These are phyloP conservation scores for Smithsoniella earleae DNA, from an alignment of 163 green algal species.

Conservation along the genomic window DNA sequence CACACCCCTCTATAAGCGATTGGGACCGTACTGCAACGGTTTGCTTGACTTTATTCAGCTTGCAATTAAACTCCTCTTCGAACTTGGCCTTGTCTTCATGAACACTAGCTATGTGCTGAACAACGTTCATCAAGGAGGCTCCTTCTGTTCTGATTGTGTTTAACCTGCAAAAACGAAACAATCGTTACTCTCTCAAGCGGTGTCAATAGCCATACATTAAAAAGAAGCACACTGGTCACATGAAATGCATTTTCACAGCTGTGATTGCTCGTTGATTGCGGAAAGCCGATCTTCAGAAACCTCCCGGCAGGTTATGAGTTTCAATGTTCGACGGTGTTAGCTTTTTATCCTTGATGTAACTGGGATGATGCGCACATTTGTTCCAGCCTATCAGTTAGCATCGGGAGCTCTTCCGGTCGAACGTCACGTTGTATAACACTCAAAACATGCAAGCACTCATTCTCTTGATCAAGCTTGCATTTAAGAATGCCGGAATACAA, in stretches of 20 bases:
- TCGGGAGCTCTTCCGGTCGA: background rate
- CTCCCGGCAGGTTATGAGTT: background rate
- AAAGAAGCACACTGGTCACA: too few relatives aligned
- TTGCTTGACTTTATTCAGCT: too few relatives aligned
- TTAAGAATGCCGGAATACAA: conserved; percentile 22
- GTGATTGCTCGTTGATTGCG: background rate
- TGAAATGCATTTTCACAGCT: background rate
- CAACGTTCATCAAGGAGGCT: background rate
- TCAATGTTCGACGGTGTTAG: background rate
- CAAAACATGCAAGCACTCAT: conserved; percentile 19
- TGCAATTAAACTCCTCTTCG: too few relatives aligned
- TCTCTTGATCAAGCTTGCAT: conserved; percentile 23
- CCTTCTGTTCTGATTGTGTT: background rate
- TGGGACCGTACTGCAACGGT: too few relatives aligned
- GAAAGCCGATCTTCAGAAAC: background rate
- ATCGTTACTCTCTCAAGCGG: too few relatives aligned
- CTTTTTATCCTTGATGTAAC: background rate
- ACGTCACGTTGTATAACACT: conserved; percentile 17
- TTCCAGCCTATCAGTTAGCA: background rate
- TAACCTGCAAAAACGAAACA: too few relatives aligned
- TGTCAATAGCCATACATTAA: too few relatives aligned
- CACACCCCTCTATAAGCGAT: too few relatives aligned
- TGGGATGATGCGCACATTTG: conserved; percentile 2
- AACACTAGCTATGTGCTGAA: background rate
- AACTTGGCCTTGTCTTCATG: background rate